Percentiles rank a stretch among this genome's conserved stretches.
phyloP scores from a whole-genome alignment of 352 stramenopile species.

The Hyphochytrium catenoides region DNA sequence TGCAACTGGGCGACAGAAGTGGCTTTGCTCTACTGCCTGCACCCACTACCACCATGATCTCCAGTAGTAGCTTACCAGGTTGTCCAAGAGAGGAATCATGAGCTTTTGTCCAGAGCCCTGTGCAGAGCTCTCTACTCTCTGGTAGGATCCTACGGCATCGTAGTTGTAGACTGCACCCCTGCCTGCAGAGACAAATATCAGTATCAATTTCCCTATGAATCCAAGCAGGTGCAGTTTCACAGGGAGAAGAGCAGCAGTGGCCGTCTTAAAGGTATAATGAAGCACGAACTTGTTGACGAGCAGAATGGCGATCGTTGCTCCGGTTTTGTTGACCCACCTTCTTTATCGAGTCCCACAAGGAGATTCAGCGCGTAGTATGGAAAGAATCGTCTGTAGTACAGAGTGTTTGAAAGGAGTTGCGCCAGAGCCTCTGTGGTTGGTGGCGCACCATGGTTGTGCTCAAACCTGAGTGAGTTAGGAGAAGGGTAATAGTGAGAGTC shows the following conservation, averaged over 20 bases:
- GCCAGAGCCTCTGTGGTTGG: conserved; percentile 76
- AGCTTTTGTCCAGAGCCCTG: conserved; percentile 79
- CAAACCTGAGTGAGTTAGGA: conserved; percentile 22
- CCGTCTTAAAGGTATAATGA: too few species aligned
- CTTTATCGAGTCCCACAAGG: conserved; percentile 80
- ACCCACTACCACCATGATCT: too few species aligned
- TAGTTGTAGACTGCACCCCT: conserved; percentile 94
- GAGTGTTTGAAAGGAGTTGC: conserved; percentile 91
- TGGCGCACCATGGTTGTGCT: conserved; percentile 82
- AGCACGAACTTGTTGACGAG: too few species aligned
- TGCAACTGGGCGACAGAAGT: too few species aligned
- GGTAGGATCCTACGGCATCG: conserved; percentile 84
- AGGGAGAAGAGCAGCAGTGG: too few species aligned
- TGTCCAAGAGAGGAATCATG: conserved; percentile 95
- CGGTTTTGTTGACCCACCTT: too few species aligned
- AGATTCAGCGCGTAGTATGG: conserved; percentile 98
- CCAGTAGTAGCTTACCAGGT: conserved; percentile 74
- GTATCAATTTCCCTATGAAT: too few species aligned
- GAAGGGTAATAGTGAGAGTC: background rate
- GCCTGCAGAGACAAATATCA: too few species aligned
- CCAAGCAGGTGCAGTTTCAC: too few species aligned
- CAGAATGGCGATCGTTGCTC: too few species aligned
- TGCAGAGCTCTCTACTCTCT: conserved; percentile 36
- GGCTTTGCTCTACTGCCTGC: too few species aligned
- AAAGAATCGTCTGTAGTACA: conserved; percentile 97